Evolutionary conservation across 306 rosid genomes (phyloP), one percentile per base, ranked within the genome.

Genomic region (Carpinus viminea): DNA sequence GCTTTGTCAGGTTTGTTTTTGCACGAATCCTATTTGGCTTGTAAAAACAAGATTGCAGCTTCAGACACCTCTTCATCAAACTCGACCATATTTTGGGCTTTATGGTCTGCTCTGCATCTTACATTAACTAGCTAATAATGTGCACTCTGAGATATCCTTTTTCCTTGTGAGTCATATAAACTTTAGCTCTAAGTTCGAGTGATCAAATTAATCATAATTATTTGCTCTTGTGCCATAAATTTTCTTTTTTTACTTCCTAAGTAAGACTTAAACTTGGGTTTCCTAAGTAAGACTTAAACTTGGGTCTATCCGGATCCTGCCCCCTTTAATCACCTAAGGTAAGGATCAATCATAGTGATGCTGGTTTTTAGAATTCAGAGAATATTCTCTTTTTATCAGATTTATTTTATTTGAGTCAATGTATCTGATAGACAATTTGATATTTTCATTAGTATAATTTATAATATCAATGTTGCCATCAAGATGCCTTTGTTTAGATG

Each of bases 11-110:
- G 98, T 93, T 75, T 88, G 86, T 82, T 87, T 95, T 68, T 95
- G 91, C 84, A 95, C 99, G 50, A 90, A 93, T 84, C 99, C 98
- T 68, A 79, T 93, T 72, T 93, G 99, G 98, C 91, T 95, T 20
- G 98, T 95, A 68, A 95, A 95, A 83, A 95, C 98, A 82, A 89
- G 99, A 89, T 77, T 95, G 90, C 98, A 95, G 89, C 99, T 95
- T 86, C 99, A 95, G 87, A 91, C 85, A 84, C 98, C 97, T 79
- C 90, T 91, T 83, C 91, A 91, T 91, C 98, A 91, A 88, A 83
- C 90, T 26, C 97, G 45, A 31, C 98, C 97, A 43, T 91, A 95
- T 86, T 81, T 90, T 68, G 97, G 99, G 82, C 72, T 95, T 84
- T 91, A 91, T 86, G 98, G 99, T 95, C 87, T 83, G 87, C 84